Evolutionary conservation across 2,329 filamentous ascomycete species (phyloP).

Genomic region (Phyllosticta citribraziliensis): DNA sequence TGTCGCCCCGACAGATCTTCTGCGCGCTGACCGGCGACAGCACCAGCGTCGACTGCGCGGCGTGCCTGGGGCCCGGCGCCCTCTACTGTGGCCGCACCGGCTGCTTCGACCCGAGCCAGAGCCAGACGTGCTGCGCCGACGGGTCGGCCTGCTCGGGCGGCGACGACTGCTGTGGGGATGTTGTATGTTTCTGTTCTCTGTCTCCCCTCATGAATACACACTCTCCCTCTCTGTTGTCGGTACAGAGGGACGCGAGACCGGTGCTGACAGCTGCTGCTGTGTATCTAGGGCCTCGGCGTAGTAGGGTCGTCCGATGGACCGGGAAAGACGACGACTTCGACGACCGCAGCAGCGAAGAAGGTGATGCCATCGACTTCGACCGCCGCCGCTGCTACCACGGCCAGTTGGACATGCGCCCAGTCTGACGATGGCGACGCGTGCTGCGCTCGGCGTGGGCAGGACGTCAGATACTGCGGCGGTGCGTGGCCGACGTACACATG

Average conservation of each 20-base stretch:
- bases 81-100: not conserved
- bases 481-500: constrained; percentile 3
- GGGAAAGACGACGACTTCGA: not conserved
- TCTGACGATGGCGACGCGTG: constrained; percentile 5
- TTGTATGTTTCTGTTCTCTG: not conserved
- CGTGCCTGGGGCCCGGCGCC: constrained; percentile 7
- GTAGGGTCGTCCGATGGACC: not conserved
- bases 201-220: too few species aligned
- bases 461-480: constrained; percentile 4
- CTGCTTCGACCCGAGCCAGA: constrained; percentile 8
- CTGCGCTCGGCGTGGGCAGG: constrained; percentile 2
- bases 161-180: not conserved
- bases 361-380: not conserved
- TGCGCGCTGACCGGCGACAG: not conserved
- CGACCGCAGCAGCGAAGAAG: not conserved
- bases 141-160: not conserved
- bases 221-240: too few species aligned
- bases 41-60: not conserved
- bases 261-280: not conserved
- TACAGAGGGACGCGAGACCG: too few species aligned
- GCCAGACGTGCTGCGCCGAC: constrained; percentile 10
- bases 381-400: not conserved
- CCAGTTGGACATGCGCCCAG: constrained; percentile 1
- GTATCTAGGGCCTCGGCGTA: not conserved
- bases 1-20: not conserved